Evolutionary conservation across 176 grass and related monocot genomes (phyloP).

Genomic region (Rhynchospora pubera): DNA sequence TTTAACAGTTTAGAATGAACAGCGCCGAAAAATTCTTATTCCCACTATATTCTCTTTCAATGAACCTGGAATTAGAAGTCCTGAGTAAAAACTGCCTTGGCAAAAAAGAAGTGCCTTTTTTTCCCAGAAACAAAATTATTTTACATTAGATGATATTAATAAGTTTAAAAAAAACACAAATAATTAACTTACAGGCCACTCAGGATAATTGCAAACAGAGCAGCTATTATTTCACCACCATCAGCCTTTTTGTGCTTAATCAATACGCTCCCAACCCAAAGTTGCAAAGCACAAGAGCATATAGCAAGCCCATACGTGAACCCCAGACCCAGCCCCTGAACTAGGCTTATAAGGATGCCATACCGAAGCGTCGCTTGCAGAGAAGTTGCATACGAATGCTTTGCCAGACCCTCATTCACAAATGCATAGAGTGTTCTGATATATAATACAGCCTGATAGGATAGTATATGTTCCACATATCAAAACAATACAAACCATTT

Average conservation of each 20-base stretch:
- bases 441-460: conserved; percentile 85
- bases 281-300: conserved; percentile 97
- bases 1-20: not conserved
- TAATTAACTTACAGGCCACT: conserved; percentile 78
- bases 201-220: conserved; percentile 83
- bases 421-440: conserved; percentile 86
- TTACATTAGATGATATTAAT: too few species aligned
- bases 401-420: conserved; percentile 93
- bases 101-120: not conserved
- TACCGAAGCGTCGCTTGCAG: conserved; percentile 96
- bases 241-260: conserved; percentile 72
- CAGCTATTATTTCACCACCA: conserved; percentile 82
- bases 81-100: not conserved
- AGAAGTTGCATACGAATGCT: conserved; percentile 97
- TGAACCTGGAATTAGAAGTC: not conserved
- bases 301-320: conserved; percentile 99
- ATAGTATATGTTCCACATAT: not conserved
- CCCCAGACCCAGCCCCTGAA: conserved; percentile 96
- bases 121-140: too few species aligned
- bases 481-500: not conserved
- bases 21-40: not conserved
- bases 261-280: conserved; percentile 86
- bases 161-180: too few species aligned
- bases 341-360: conserved; percentile 91
- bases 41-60: not conserved